These are phyloP conservation scores for Torrubiellomyces zombiae DNA, from an alignment of 2,329 filamentous ascomycete genomes.

Conservation along the genomic window DNA sequence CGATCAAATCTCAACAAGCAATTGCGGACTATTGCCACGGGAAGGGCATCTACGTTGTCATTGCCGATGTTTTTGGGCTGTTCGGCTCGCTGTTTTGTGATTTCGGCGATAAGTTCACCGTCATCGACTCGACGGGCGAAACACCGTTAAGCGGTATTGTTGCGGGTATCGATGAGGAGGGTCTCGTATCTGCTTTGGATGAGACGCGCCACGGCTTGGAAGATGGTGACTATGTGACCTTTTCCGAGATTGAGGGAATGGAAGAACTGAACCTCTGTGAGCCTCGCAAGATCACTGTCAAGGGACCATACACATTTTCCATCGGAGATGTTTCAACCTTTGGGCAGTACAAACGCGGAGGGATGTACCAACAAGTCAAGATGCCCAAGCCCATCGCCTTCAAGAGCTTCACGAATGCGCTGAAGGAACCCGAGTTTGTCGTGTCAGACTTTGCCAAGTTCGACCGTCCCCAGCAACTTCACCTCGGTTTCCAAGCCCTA, in stretches of 20 bases:
- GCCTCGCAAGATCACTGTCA: constrained; percentile 81
- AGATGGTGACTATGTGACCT: constrained; percentile 92
- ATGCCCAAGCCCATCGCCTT: constrained; percentile 93
- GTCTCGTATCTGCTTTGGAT: constrained; percentile 80
- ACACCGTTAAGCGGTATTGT: constrained; percentile 76
- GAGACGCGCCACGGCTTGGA: constrained; percentile 90
- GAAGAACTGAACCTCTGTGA: constrained; percentile 68
- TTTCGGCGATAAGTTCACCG: constrained; percentile 85
- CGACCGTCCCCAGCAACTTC: constrained; percentile 80
- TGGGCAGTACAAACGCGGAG: constrained; percentile 75
- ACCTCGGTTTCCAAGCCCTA: constrained; percentile 82
- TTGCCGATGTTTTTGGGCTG: constrained; percentile 78
- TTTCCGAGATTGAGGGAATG: constrained; percentile 86
- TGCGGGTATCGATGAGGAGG: constrained; percentile 75
- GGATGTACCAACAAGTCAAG: constrained; percentile 90
- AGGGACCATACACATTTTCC: constrained; percentile 92
- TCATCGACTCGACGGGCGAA: constrained; percentile 82
- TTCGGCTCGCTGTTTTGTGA: constrained; percentile 96
- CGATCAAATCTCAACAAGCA: constrained; percentile 61
- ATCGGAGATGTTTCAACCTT: constrained; percentile 84
- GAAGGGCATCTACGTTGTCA: constrained; percentile 81
- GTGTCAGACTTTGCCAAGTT: constrained; percentile 97
- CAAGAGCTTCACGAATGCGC: constrained; percentile 57
- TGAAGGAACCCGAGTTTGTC: constrained; percentile 78
- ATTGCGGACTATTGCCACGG: constrained; percentile 89